phyloP scores from a whole-genome alignment of 2,329 filamentous ascomycete genomes.

The Volutella citrinella region DNA sequence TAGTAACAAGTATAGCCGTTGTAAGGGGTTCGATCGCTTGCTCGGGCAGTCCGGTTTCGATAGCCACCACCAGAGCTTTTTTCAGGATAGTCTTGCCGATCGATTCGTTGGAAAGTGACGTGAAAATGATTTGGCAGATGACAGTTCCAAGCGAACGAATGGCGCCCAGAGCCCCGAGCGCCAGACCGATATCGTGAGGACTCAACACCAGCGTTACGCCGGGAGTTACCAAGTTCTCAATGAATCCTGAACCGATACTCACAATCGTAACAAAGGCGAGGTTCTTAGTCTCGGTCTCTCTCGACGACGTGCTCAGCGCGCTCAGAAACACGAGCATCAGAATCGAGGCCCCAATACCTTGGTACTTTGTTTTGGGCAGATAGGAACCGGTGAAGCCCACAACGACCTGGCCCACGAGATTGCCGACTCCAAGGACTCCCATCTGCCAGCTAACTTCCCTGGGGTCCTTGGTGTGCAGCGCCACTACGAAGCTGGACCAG shows the following conservation, averaged over 20 bases:
- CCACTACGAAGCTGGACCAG: slow-evolving; percentile 41
- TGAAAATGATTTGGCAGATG: slow-evolving; percentile 35
- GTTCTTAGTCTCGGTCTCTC: slow-evolving; percentile 25
- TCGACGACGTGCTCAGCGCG: slow-evolving; percentile 26
- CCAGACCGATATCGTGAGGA: slow-evolving; percentile 45
- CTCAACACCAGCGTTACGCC: slow-evolving; percentile 44
- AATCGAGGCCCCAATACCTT: slow-evolving; percentile 29
- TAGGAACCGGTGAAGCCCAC: slow-evolving; percentile 35
- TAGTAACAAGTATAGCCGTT: too few relatives aligned
- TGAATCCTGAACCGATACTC: slow-evolving; percentile 32
- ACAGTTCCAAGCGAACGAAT: slow-evolving; percentile 42
- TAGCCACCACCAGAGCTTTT: too few relatives aligned
- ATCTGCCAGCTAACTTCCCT: slow-evolving; percentile 40
- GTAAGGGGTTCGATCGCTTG: too few relatives aligned
- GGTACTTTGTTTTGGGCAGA: slow-evolving; percentile 34
- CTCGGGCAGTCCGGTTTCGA: too few relatives aligned
- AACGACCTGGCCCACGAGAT: slow-evolving; percentile 38
- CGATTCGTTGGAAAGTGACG: slow-evolving; percentile 35
- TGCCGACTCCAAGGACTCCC: slow-evolving; percentile 38
- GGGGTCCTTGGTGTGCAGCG: slow-evolving; percentile 37
- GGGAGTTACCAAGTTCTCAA: slow-evolving; percentile 40
- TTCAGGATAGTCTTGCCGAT: slow-evolving; percentile 31
- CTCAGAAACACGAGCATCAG: slow-evolving; percentile 33
- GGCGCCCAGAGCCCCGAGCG: slow-evolving; percentile 41
- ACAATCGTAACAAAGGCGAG: slow-evolving; percentile 33